Base-by-base conservation (phyloP, 371 early-diverging fungal species). In the Syncephalastrum monosporum region DNA sequence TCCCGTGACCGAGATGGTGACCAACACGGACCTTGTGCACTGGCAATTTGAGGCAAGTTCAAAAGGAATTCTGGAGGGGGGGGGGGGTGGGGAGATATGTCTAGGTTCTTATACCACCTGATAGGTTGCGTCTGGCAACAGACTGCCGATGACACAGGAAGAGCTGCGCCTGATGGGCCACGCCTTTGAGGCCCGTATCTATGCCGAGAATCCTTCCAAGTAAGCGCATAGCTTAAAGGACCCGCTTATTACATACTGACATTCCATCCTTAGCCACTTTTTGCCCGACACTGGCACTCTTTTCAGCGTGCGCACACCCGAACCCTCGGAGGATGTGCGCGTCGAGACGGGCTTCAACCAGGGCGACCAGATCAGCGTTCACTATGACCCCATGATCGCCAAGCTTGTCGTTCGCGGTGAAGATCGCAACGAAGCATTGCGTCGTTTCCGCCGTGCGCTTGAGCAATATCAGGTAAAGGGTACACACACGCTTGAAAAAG, bases 371-470 rank as follows among this genome's bases (percentile, higher is more conserved):
- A 92, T 97, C 65, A 88, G 87, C 33, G 94, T 97, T 0, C 87
- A 96, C 69, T 96, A 97, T 61, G 99, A 92, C 53, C 98, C 98
- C 50, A 98, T 98, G 95, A 97, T 98, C 47, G 91, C 96, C 49
- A 98, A 99, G 71, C 77, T 98, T 45, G 91, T 97, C 49, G 94
- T 94, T 23, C 84, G 82, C 29, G 96, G 94, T 24, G 72, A 82
- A 41, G 88, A 94, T 74, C 88, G 99, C 55, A 80, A 82, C 17
- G 91, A 87, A 44, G 96, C 96, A 0, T 75, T 97, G 53, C 82
- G 92, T 14, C 82, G 85, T 16, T 78, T 96, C 68, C 73, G 89
- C 47, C 87, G 85, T 61, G 91, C 94, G 1, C 71, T 98, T 56
- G 86, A 83, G 29, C 85, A 93, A 59, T 92, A 91, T 53, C 89